phyloP scores from a whole-genome alignment of 2,329 filamentous ascomycete species.

The Diaporthe caulivora region DNA sequence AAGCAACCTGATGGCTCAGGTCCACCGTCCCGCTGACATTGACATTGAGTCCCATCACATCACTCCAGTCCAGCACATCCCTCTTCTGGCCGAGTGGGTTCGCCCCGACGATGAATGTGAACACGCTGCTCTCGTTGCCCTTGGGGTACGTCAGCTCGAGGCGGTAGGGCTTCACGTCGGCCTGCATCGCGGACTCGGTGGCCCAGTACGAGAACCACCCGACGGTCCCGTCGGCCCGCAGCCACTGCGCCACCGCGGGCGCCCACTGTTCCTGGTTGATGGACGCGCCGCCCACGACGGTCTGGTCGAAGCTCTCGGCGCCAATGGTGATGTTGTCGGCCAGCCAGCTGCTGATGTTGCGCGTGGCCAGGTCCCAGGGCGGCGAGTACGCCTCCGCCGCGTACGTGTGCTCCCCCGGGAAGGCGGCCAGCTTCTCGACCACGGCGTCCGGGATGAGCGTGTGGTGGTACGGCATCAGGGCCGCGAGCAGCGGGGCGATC shows the following conservation, averaged over 20 bases:
- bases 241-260: constrained; percentile 72
- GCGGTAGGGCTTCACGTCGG: constrained; percentile 54
- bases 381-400: constrained; percentile 66
- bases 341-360: constrained; percentile 72
- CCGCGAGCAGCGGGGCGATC: constrained; percentile 67
- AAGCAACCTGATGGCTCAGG: constrained; percentile 54
- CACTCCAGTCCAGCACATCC: constrained; percentile 59
- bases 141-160: constrained; percentile 67
- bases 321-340: constrained; percentile 70
- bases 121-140: constrained; percentile 62
- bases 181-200: constrained; percentile 54
- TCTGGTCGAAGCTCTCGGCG: constrained; percentile 68
- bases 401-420: constrained; percentile 66
- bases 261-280: constrained; percentile 66
- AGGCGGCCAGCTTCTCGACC: constrained; percentile 56
- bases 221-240: constrained; percentile 35
- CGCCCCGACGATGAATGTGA: constrained; percentile 63
- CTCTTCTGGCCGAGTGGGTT: constrained; percentile 52
- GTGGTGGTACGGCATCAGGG: constrained; percentile 63
- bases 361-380: constrained; percentile 66
- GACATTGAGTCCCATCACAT: constrained; percentile 62
- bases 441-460: constrained; percentile 58
- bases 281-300: constrained; percentile 66
- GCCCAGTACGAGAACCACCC: constrained; percentile 46
- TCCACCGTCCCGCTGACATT: constrained; percentile 59